Percentiles rank a stretch among this genome's conserved stretches.
Conservation (phyloP, 176 grass and related monocot species). For the Cenchrus fungigraminus region DNA sequence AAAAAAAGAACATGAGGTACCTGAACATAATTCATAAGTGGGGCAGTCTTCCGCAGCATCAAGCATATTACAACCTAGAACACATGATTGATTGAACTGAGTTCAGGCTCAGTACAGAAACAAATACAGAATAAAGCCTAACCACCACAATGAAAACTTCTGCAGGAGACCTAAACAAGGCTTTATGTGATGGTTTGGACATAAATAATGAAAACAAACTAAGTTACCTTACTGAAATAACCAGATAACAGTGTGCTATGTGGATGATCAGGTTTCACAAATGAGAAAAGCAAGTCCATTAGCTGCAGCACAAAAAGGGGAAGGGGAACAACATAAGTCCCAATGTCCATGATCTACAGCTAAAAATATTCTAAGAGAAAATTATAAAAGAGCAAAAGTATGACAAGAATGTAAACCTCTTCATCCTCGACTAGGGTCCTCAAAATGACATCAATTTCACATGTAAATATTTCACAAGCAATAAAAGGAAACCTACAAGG, state of each 20-base stretch:
- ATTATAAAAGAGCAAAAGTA: neutral
- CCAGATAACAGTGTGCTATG: slow-evolving; percentile 88
- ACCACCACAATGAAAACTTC: neutral
- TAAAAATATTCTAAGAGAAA: slow-evolving; percentile 17
- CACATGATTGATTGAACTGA: slow-evolving; percentile 40
- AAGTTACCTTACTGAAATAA: slow-evolving; percentile 98
- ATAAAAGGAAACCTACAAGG: slow-evolving; percentile 92
- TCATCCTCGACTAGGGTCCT: slow-evolving; percentile 96
- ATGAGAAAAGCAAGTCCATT: slow-evolving; percentile 97
- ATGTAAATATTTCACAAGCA: slow-evolving; percentile 99
- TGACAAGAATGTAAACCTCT: slow-evolving; percentile 58
- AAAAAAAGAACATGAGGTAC: slow-evolving; percentile 45
- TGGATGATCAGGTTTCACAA: slow-evolving; percentile 80
- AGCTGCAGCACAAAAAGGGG: slow-evolving; percentile 62
- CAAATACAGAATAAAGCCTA: slow-evolving; percentile 20
- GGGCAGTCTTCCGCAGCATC: slow-evolving; percentile 78
- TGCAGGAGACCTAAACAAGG: neutral
- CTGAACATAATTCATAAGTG: slow-evolving; percentile 92
- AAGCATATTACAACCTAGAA: slow-evolving; percentile 92
- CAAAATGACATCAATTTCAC: slow-evolving; percentile 93
- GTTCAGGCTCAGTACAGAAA: slow-evolving; percentile 33
- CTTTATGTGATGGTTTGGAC: slow-evolving; percentile 25
- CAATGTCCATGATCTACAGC: slow-evolving; percentile 5
- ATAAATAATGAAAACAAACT: slow-evolving; percentile 9
- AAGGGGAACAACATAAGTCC: slow-evolving; percentile 26